A percentile compares a stretch with the other conserved stretches of the same genome.
phyloP scores from a whole-genome alignment of 495 filamentous ascomycete genomes.

The Chaetomidium leptoderma region DNA sequence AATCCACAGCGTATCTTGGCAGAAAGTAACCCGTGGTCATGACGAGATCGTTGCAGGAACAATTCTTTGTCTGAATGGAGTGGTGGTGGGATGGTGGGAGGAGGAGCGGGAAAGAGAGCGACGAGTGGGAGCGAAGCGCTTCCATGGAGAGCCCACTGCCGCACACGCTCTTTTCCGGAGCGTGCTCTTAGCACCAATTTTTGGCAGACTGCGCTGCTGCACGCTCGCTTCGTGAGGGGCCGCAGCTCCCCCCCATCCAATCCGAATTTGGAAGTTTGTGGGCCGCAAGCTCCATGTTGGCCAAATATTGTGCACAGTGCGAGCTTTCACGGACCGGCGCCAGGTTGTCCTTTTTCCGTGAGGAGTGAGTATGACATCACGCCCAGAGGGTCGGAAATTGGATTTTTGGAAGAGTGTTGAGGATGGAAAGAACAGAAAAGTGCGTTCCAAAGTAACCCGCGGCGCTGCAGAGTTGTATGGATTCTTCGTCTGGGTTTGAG shows the following conservation, averaged over 20 bases:
- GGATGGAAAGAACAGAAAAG: too few species aligned
- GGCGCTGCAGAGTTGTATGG: too few species aligned
- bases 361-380: too few species aligned
- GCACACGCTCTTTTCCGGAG: conserved; percentile 25
- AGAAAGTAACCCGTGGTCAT: conserved; percentile 22
- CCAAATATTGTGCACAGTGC: background rate
- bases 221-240: conserved; percentile 21
- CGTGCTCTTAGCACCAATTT: conserved; percentile 28
- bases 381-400: too few species aligned
- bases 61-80: conserved; percentile 10
- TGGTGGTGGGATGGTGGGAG: conserved; percentile 20
- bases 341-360: background rate
- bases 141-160: conserved; percentile 12
- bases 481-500: too few species aligned
- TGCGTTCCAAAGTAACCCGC: too few species aligned
- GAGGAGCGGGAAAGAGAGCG: conserved; percentile 10
- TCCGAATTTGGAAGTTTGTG: conserved; percentile 13
- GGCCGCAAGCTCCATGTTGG: background rate
- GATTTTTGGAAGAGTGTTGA: too few species aligned
- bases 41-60: conserved; percentile 11
- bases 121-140: conserved; percentile 27
- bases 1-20: conserved; percentile 18
- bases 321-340: too few species aligned
- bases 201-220: conserved; percentile 26
- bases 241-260: too few species aligned